Conservation (phyloP, 768 basidiomycete species). For the Kwoniella heveanensis region DNA sequence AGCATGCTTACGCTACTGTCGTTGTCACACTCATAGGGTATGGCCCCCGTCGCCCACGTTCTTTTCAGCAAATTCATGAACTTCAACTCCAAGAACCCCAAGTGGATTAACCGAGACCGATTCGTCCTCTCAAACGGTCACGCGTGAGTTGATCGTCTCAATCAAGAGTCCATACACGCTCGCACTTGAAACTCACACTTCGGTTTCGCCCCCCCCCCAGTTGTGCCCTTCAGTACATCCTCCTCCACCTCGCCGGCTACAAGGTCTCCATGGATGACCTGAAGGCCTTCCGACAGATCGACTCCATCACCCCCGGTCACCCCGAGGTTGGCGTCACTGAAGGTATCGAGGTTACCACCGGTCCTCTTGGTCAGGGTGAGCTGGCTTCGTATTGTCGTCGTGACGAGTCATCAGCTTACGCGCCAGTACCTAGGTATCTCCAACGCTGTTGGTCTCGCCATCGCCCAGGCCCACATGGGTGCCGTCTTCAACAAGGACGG, state of each 20-base stretch:
- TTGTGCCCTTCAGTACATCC: constrained; percentile 89
- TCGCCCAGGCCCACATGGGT: constrained; percentile 85
- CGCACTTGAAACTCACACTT: too few species aligned
- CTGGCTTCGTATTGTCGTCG: too few species aligned
- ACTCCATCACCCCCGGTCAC: constrained; percentile 89
- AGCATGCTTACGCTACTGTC: constrained; percentile 12
- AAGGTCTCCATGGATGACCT: constrained; percentile 89
- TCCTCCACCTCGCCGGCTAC: constrained; percentile 90
- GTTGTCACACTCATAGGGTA: constrained; percentile 29
- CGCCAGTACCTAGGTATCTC: constrained; percentile 66
- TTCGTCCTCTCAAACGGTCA: constrained; percentile 96
- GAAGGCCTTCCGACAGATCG: constrained; percentile 87
- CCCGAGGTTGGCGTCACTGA: constrained; percentile 76
- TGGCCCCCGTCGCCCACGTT: constrained; percentile 56
- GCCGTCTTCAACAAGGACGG: constrained; percentile 87
- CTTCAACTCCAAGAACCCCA: constrained; percentile 81
- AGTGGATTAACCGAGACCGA: constrained; percentile 95
- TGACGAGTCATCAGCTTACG: neutral
- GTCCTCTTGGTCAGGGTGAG: constrained; percentile 79
- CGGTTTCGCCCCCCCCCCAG: too few species aligned
- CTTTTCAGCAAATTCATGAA: constrained; percentile 70
- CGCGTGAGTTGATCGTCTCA: constrained; percentile 55
- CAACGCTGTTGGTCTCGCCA: constrained; percentile 90
- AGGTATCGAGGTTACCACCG: constrained; percentile 81
- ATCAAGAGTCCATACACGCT: too few species aligned